phyloP scores from a whole-genome alignment of 495 filamentous ascomycete species.

The Tuber calosporum region DNA sequence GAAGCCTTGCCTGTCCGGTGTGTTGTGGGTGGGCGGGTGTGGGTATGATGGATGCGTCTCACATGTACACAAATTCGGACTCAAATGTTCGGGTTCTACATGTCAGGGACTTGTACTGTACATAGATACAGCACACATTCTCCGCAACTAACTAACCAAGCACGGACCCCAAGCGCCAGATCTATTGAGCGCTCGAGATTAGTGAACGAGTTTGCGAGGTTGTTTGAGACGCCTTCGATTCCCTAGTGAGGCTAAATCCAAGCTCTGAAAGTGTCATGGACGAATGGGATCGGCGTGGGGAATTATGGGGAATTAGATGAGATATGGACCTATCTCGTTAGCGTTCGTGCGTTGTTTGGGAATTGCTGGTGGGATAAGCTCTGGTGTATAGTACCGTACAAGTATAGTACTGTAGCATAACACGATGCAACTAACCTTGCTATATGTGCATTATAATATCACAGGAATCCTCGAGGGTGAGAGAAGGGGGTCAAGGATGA shows the following conservation, averaged over 20 bases:
- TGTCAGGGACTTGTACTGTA: too few relatives aligned
- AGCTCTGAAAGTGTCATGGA: not conserved
- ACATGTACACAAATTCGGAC: too few relatives aligned
- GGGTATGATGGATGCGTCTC: too few relatives aligned
- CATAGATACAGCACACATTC: too few relatives aligned
- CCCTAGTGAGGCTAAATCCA: not conserved
- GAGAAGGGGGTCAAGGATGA: too few relatives aligned
- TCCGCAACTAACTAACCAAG: not conserved
- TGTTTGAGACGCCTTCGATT: not conserved
- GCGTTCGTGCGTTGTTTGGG: not conserved
- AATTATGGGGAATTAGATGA: not conserved
- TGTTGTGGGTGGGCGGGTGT: too few relatives aligned
- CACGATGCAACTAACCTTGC: too few relatives aligned
- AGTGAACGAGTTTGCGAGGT: not conserved
- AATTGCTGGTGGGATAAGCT: not conserved
- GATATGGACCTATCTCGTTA: not conserved
- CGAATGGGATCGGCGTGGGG: not conserved
- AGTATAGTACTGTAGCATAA: too few relatives aligned
- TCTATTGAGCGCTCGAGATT: not conserved
- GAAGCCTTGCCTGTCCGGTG: too few relatives aligned
- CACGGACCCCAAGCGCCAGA: not conserved
- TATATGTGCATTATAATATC: too few relatives aligned
- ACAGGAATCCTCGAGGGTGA: too few relatives aligned
- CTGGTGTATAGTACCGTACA: not conserved
- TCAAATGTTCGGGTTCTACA: too few relatives aligned